Conservation (phyloP, 257 asterid species). For the Leonotis leonurus region DNA sequence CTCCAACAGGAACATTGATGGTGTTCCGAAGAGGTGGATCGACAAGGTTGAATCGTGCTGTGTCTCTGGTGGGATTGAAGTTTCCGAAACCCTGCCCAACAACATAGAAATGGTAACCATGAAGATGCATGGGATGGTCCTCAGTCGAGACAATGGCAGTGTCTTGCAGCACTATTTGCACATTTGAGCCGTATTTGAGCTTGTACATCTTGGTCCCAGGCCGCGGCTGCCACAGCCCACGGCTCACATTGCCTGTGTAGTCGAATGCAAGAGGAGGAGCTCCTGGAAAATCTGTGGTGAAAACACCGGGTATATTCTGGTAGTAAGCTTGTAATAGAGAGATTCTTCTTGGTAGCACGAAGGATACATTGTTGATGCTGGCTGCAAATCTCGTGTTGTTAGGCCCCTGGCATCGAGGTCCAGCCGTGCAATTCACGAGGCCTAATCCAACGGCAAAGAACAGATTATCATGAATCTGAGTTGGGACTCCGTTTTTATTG, state of each 20-base stretch:
- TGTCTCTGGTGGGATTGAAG: conserved; percentile 40
- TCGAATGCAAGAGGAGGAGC: conserved; percentile 45
- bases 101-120: conserved; percentile 60
- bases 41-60: conserved; percentile 41
- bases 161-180: conserved; percentile 54
- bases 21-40: conserved; percentile 61
- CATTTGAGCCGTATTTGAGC: conserved; percentile 40
- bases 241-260: conserved; percentile 49
- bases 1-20: conserved; percentile 57
- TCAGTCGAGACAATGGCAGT: conserved; percentile 55
- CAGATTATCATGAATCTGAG: conserved; percentile 36
- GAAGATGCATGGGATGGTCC: conserved; percentile 62
- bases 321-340: conserved; percentile 55
- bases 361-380: conserved; percentile 58
- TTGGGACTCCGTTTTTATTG: conserved; percentile 27
- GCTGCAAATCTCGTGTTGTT: conserved; percentile 52
- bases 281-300: conserved; percentile 48
- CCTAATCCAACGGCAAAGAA: conserved; percentile 65
- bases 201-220: conserved; percentile 45
- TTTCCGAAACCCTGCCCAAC: conserved; percentile 67
- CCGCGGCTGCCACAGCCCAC: conserved; percentile 48
- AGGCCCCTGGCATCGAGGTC: conserved; percentile 63
- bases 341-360: conserved; percentile 35
- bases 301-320: conserved; percentile 44
- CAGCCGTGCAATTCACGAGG: conserved; percentile 43